Base-by-base conservation (phyloP, 2,329 filamentous ascomycete genomes). In the Aspergillus thermomutatus region DNA sequence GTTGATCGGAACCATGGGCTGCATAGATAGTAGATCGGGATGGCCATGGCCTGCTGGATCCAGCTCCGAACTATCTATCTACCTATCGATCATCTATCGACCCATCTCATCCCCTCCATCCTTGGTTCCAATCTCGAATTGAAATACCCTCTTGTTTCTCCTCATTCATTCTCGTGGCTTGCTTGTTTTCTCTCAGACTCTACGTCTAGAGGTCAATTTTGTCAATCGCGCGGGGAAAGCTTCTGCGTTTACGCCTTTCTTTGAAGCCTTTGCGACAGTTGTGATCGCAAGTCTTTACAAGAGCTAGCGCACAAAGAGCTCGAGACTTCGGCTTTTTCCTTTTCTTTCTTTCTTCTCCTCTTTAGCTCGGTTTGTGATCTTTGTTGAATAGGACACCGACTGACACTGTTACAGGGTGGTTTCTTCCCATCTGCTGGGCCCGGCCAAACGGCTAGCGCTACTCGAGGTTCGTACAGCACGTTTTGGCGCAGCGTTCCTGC, bases 361-460 rank as follows among this genome's bases (percentile, higher is more conserved):
- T 51, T 58, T 52, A 54, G 49, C 56, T 53, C 56, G 60, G 54
- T 61, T 63, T 63, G 59, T 62, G 58, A 54, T 57, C 53, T 63
- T 73, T 67, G 73, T 77, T 75, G 69, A 72, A 72, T 65, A 69
- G 72, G 67, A 69, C 77, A 78, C 77, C 67, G 67, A 76, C 70
- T 69, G 72, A 74, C 71, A 76, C 72, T 72, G 76, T 78, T 82
- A 87, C 88, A 89, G 88, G 88, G 87, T 58, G 62, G 56, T 61
- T 63, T 58, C 49, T 63, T 61, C 60, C 66, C 67, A 67, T 69
- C 68, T 64, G 60, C 60, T 60, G 60, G 69, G 68, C 68, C 66
- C 61, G 60, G 63, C 88, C 85, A 83, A 82, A 85, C 87, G 86
- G 87, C 87, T 90, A 88, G 87, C 86, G 83, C 86, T 91, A 87